Evolutionary conservation across 2,329 filamentous ascomycete genomes (phyloP).

Genomic region (Bertia moriformis): DNA sequence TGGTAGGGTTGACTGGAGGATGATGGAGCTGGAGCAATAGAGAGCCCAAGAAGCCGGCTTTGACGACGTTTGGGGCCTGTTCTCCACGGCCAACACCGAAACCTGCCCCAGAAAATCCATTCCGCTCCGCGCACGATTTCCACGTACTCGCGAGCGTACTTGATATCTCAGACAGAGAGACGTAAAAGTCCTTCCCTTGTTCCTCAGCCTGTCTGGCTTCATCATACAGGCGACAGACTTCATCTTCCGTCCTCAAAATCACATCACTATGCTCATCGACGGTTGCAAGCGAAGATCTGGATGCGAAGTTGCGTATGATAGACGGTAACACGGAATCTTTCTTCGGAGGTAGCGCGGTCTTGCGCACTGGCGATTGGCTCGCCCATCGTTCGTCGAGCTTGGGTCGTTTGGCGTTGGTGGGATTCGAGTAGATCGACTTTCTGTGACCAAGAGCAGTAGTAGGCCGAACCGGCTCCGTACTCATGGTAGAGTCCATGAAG

Average conservation of each 20-base stretch:
- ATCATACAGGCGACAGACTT: not conserved
- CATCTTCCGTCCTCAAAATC: not conserved
- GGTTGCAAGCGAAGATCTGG: not conserved
- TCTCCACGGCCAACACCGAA: not conserved
- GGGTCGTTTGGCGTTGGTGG: not conserved
- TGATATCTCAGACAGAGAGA: not conserved
- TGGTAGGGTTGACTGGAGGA: not conserved
- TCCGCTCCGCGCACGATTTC: not conserved
- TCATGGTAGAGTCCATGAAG: slow-evolving; percentile 1
- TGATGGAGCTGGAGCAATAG: not conserved
- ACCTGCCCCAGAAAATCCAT: not conserved
- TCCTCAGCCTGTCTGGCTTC: not conserved
- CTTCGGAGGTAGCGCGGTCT: not conserved
- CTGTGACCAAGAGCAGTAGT: not conserved
- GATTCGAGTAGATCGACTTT: slow-evolving; percentile 1
- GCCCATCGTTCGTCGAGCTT: not conserved
- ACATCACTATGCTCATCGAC: not conserved
- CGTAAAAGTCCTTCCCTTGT: not conserved
- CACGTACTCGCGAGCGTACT: not conserved
- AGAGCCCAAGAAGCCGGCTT: not conserved
- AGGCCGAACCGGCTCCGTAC: not conserved
- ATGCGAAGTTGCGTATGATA: not conserved
- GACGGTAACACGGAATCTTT: not conserved
- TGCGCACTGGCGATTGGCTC: not conserved
- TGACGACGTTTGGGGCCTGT: not conserved